phyloP scores from a whole-genome alignment of 2,329 filamentous ascomycete species.

The Diaporthe sp. region DNA sequence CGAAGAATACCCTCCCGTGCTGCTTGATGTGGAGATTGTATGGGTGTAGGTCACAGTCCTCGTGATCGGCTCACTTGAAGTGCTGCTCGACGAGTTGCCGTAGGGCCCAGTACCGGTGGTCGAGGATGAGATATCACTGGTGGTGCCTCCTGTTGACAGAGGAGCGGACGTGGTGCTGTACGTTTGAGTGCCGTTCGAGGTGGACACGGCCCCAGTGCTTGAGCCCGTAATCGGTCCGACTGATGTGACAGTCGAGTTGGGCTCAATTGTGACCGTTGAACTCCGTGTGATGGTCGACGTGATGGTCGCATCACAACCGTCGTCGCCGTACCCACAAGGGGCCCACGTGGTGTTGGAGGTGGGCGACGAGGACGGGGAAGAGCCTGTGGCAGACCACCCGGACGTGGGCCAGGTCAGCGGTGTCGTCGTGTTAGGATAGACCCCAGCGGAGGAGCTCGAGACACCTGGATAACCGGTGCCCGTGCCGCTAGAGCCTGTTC shows the following conservation, averaged over 20 bases:
- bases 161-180: slow-evolving; percentile 7
- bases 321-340: slow-evolving; percentile 17
- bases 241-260: slow-evolving; percentile 9
- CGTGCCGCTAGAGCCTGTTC: slow-evolving; percentile 20
- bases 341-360: background rate
- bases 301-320: slow-evolving; percentile 14
- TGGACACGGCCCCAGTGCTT: background rate
- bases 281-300: slow-evolving; percentile 29
- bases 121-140: slow-evolving; percentile 1
- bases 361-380: slow-evolving; percentile 15
- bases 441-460: slow-evolving; percentile 2
- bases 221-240: background rate
- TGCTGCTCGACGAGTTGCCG: slow-evolving; percentile 11
- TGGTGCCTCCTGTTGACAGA: slow-evolving; percentile 11
- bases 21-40: background rate
- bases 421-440: slow-evolving; percentile 33
- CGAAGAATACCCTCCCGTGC: background rate
- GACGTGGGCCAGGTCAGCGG: slow-evolving; percentile 37
- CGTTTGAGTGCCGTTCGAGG: background rate
- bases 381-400: slow-evolving; percentile 34
- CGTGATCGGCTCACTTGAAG: slow-evolving; percentile 6
- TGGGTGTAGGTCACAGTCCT: slow-evolving; percentile 7
- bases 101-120: background rate
- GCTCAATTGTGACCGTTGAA: slow-evolving; percentile 1
- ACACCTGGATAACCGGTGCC: slow-evolving; percentile 20